Evolutionary conservation across 176 grass and related monocot species (phyloP).

Genomic region (Phoenix roebelenii): DNA sequence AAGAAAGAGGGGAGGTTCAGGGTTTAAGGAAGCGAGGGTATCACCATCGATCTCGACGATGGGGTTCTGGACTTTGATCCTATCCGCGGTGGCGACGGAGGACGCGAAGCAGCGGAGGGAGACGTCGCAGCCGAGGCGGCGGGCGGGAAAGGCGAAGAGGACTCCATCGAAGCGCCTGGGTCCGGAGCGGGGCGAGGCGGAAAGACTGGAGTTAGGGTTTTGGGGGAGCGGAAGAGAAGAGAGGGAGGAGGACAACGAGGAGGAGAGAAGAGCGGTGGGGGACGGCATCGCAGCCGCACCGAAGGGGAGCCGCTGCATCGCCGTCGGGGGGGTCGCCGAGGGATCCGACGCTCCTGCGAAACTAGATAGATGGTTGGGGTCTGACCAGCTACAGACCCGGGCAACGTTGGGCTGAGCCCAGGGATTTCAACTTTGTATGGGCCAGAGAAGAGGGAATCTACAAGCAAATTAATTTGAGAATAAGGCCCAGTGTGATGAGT

Average conservation of each 20-base stretch:
- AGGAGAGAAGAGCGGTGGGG: conserved; percentile 32
- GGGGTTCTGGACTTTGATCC: conserved; percentile 77
- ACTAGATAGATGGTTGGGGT: too few species aligned
- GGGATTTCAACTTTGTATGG: too few species aligned
- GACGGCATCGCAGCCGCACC: conserved; percentile 4
- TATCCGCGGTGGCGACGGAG: conserved; percentile 28
- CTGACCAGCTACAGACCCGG: too few species aligned
- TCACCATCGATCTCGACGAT: conserved; percentile 96
- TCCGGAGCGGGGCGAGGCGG: conserved; percentile 12
- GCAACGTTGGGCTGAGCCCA: too few species aligned
- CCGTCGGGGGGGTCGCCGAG: background rate
- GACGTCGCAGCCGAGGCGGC: too few species aligned
- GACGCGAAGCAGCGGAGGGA: conserved; percentile 63
- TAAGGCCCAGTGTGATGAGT: too few species aligned
- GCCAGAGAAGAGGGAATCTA: too few species aligned
- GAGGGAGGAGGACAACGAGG: conserved; percentile 6
- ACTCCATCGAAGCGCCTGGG: conserved; percentile 2
- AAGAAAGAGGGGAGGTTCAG: too few species aligned
- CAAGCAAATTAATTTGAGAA: too few species aligned
- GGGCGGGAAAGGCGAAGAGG: conserved; percentile 4
- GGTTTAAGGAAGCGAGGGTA: too few species aligned
- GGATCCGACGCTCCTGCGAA: too few species aligned
- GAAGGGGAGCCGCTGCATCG: conserved; percentile 32
- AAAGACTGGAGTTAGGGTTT: conserved; percentile 12
- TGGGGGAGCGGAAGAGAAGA: conserved; percentile 28